These are phyloP conservation scores for Apiotrichum montevideense DNA, from an alignment of 1,284 basidiomycete species.

Conservation along the genomic window DNA sequence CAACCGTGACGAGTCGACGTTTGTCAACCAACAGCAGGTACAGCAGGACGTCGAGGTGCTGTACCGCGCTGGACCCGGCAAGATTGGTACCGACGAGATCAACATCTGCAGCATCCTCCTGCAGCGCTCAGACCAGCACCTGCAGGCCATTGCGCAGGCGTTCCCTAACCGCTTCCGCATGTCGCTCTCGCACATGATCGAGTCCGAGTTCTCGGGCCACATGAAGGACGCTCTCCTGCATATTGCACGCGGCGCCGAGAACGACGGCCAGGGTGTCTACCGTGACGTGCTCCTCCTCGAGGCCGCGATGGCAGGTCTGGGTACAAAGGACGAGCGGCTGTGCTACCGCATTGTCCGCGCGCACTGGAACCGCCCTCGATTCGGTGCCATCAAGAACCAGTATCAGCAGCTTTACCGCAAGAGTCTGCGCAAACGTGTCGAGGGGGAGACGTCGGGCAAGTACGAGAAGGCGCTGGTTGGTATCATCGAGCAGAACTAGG, in stretches of 20 bases:
- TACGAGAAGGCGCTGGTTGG: conserved; percentile 38
- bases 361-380: conserved; percentile 46
- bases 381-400: conserved; percentile 42
- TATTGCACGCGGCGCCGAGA: conserved; percentile 39
- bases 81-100: conserved; percentile 48
- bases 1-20: conserved; percentile 42
- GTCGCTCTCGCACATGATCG: conserved; percentile 37
- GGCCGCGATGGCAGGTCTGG: conserved; percentile 43
- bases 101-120: conserved; percentile 45
- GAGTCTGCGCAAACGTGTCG: conserved; percentile 33
- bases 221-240: conserved; percentile 43
- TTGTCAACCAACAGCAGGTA: conserved; percentile 42
- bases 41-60: conserved; percentile 44
- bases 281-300: conserved; percentile 42
- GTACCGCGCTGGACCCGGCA: conserved; percentile 43
- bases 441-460: conserved; percentile 47
- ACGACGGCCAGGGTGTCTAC: conserved; percentile 41
- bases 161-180: conserved; percentile 38
- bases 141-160: conserved; percentile 40
- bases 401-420: conserved; percentile 38
- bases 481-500: conserved; percentile 32
- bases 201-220: conserved; percentile 47
- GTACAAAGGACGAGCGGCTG: conserved; percentile 47
- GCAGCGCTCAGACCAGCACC: conserved; percentile 42
- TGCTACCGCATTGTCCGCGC: conserved; percentile 42